A percentile compares a stretch with the other conserved stretches of the same genome.
Evolutionary conservation across 108 stramenopile species (phyloP).

Genomic region (Skeletonema tropicum): DNA sequence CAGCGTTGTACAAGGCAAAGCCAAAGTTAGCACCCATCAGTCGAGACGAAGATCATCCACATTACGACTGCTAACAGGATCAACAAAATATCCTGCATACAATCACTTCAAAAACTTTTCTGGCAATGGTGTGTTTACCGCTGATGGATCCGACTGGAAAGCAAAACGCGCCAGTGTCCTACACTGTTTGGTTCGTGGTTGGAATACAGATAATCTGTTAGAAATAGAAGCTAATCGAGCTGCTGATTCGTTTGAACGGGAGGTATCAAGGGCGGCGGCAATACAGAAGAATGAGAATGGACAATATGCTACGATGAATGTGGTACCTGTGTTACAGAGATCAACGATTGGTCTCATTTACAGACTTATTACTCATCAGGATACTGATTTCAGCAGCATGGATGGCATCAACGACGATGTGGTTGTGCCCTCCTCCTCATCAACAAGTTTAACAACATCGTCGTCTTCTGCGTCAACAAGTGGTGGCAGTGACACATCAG

Average conservation of each 20-base stretch:
- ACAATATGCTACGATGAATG: constrained; percentile 41
- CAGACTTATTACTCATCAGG: constrained; percentile 74
- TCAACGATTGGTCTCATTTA: constrained; percentile 83
- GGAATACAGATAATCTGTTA: constrained; percentile 32
- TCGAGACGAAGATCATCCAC: constrained; percentile 14
- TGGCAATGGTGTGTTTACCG: constrained; percentile 91
- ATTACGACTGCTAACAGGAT: constrained; percentile 49
- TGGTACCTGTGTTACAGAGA: constrained; percentile 77
- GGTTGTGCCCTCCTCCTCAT: constrained; percentile 1
- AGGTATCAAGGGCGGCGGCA: constrained; percentile 10
- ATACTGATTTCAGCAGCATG: constrained; percentile 18
- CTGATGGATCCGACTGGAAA: constrained; percentile 91
- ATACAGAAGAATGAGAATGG: not conserved
- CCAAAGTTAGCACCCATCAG: too few relatives aligned
- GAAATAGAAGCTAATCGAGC: constrained; percentile 70
- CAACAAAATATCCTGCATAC: constrained; percentile 88
- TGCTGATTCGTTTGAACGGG: constrained; percentile 54
- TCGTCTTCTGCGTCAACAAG: not conserved
- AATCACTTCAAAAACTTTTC: constrained; percentile 93
- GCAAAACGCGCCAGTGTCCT: constrained; percentile 85
- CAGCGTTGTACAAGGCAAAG: not conserved
- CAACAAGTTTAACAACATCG: constrained; percentile 8
- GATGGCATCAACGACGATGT: constrained; percentile 2
- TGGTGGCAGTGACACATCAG: not conserved
- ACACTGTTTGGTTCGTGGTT: constrained; percentile 61